phyloP scores from a whole-genome alignment of 176 grass and related monocot genomes.

The Juncus effusus region DNA sequence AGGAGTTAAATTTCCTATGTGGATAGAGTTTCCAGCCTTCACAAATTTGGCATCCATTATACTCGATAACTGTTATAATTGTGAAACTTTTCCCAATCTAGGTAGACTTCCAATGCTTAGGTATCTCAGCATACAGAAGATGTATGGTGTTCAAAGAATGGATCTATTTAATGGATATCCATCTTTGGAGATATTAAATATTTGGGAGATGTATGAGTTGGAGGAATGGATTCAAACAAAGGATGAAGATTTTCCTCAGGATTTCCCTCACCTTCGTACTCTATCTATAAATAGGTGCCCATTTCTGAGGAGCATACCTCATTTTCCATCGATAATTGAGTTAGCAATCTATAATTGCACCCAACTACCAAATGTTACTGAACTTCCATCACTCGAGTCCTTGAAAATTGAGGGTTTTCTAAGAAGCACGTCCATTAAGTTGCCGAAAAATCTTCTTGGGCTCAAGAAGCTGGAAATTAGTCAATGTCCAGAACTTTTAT shows the following conservation, averaged over 20 bases:
- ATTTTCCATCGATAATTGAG: slow-evolving; percentile 8
- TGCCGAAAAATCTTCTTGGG: neutral
- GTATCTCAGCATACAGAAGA: no score
- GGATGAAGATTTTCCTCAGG: slow-evolving; percentile 20
- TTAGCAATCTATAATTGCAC: slow-evolving; percentile 14
- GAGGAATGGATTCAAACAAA: slow-evolving; percentile 1
- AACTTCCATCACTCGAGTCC: slow-evolving; percentile 9
- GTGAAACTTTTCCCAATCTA: no score
- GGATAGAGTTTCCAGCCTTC: slow-evolving; percentile 1
- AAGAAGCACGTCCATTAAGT: slow-evolving; percentile 4
- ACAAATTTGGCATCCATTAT: no score
- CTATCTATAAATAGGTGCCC: slow-evolving; percentile 9
- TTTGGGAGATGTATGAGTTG: no score
- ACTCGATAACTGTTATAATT: no score
- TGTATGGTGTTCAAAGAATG: slow-evolving; percentile 6
- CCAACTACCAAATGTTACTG: slow-evolving; percentile 20
- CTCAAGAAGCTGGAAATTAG: slow-evolving; percentile 36
- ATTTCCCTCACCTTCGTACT: neutral
- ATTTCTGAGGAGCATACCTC: slow-evolving; percentile 9
- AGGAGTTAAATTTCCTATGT: slow-evolving; percentile 25
- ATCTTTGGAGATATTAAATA: no score
- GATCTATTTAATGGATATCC: slow-evolving; percentile 11
- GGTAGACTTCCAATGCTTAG: no score
- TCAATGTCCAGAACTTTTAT: neutral
- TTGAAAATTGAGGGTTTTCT: slow-evolving; percentile 32